Base-by-base conservation (phyloP, 768 basidiomycete species). In the Myochromella boudieri region DNA sequence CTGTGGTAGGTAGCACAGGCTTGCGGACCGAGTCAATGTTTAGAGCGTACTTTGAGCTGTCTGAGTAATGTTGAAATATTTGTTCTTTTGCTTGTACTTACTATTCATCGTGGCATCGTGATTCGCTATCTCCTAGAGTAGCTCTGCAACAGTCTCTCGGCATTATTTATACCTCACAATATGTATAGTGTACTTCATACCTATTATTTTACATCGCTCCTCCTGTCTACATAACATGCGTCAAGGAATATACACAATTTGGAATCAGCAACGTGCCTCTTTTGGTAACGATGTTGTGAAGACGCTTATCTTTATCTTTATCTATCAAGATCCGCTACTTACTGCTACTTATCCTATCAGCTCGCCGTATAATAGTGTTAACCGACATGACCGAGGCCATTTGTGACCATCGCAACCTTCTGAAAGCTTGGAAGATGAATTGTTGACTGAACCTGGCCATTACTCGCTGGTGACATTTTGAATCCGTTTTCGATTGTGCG, bases 1-100 rank as follows among this genome's bases (percentile, higher is more conserved):
- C 72, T n/a, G 91, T 94, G 57, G 76, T 99, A 54, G 75, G 78
- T 7, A 72, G 77, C 24, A 87, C 85, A 10, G 69, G 77, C n/a
- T 72, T 97, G 32, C 75, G 82, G 41, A 72, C 76, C 52, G 97
- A 98, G 63, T 82, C 89, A 12, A 91, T 94, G 86, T 98, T 98
- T 71, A 81, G 84, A 61, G 68, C 79, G 31, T 97, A 97, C 67
- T 97, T 94, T 59, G 85, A 91, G 51, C 71, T 89, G 40, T 70
- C 72, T 3, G 56, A 58, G 25, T 58, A 41, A 55, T 22, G 21
- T 29, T 10, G 39, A 15, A 17, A 41, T 25, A 34, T 17, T 25
- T 43, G 15, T 18, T 46, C n/a, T 37, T 38, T 41, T 46, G 44
- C 48, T 39, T 52, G 28, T 51, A 47, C 24, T n/a, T 37, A 41